phyloP scores from a whole-genome alignment of 1,139 yeast species.

The Sugiyamaella castrensis region DNA sequence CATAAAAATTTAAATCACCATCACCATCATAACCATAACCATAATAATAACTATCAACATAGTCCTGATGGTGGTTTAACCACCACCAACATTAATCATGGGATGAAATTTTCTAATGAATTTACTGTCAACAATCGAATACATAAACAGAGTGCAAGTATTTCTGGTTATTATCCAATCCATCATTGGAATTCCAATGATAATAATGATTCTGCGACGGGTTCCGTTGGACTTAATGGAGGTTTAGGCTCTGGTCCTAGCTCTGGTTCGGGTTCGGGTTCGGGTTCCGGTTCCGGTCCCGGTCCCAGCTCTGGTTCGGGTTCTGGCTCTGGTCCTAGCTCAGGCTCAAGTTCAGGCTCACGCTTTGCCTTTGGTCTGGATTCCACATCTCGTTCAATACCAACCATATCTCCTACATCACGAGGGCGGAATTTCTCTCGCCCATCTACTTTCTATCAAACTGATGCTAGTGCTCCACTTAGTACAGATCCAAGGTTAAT shows the following conservation, averaged over 20 bases:
- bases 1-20: no score
- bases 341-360: background rate
- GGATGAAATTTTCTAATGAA: no score
- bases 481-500: background rate
- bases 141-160: constrained; percentile 12
- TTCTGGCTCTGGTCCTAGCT: background rate
- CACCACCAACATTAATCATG: no score
- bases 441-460: constrained; percentile 15
- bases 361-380: background rate
- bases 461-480: constrained; percentile 4
- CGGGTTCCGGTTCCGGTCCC: background rate
- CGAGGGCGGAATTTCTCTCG: constrained; percentile 14
- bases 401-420: constrained; percentile 3
- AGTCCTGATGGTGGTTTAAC: no score
- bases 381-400: constrained; percentile 5
- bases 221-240: background rate
- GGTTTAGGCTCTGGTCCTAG: background rate
- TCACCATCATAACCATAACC: no score
- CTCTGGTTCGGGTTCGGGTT: background rate
- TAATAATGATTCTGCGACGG: no score
- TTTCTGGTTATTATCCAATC: constrained; percentile 6
- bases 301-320: background rate
- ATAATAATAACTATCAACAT: no score
- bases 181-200: no score
- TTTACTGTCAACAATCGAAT: background rate